phyloP scores from a whole-genome alignment of 495 filamentous ascomycete species.

The Antarctomyces pellizariae region DNA sequence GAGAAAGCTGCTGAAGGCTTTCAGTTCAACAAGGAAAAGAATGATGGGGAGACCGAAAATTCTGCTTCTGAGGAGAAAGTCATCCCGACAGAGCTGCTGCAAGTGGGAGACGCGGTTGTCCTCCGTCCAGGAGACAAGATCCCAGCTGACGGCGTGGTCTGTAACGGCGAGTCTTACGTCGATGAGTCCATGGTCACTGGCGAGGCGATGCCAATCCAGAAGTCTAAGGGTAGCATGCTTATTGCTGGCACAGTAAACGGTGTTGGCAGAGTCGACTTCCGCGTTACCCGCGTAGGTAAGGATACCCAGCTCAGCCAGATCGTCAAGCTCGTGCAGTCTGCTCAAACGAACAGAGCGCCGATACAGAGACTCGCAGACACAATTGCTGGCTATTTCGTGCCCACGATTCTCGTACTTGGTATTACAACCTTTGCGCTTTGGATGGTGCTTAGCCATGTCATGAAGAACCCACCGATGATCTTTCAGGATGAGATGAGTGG shows the following conservation, averaged over 20 bases:
- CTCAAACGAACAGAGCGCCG: conserved; percentile 80
- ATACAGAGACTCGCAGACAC: conserved; percentile 87
- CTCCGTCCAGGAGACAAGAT: conserved; percentile 91
- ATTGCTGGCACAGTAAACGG: conserved; percentile 97
- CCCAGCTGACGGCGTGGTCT: conserved; percentile 74
- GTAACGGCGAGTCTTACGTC: conserved; percentile 74
- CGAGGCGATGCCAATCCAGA: conserved; percentile 81
- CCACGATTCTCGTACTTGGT: conserved; percentile 65
- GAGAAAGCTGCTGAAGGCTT: conserved; percentile 72
- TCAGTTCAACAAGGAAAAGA: conserved; percentile 26
- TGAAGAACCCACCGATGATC: conserved; percentile 61
- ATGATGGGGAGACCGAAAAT: conserved; percentile 18
- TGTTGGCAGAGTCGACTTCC: conserved; percentile 73
- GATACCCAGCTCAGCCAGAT: conserved; percentile 97
- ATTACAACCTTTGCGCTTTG: conserved; percentile 69
- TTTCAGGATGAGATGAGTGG: conserved; percentile 64
- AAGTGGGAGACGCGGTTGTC: conserved; percentile 83
- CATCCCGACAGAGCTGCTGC: conserved; percentile 85
- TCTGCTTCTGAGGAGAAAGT: conserved; percentile 52
- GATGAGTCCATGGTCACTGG: conserved; percentile 99
- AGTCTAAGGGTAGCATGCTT: conserved; percentile 51
- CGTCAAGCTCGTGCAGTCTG: conserved; percentile 87
- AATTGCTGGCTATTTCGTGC: conserved; percentile 87
- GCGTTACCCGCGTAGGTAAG: conserved; percentile 74
- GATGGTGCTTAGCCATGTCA: conserved; percentile 83